Conservation (phyloP, 108 stramenopile genomes). For the Nitzschia sp. region DNA sequence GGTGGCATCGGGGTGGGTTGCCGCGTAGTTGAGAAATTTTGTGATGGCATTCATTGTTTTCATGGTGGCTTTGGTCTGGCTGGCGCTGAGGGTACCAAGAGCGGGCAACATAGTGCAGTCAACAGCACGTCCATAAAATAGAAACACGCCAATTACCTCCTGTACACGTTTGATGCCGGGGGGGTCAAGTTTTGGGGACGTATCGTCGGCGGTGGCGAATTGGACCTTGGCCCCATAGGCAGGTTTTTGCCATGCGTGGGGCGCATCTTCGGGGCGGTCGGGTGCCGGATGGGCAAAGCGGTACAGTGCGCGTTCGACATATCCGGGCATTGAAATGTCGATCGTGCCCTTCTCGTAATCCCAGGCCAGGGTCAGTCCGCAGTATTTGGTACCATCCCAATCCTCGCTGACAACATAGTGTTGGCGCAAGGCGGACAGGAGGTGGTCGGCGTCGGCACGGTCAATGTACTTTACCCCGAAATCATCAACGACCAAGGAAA, state of each 20-base stretch:
- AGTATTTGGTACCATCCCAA: too few species aligned
- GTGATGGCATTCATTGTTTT: constrained; percentile 15
- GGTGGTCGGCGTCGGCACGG: constrained; percentile 23
- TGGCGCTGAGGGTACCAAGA: constrained; percentile 28
- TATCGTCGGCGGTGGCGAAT: constrained; percentile 28
- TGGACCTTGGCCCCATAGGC: too few species aligned
- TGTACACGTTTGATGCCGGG: constrained; percentile 30
- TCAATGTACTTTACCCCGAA: constrained; percentile 38
- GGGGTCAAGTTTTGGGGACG: constrained; percentile 2
- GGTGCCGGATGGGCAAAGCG: constrained; percentile 40
- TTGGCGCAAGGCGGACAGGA: constrained; percentile 27
- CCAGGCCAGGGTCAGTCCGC: too few species aligned
- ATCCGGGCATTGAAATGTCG: too few species aligned
- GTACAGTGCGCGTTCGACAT: constrained; percentile 25
- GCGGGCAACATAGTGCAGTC: too few species aligned
- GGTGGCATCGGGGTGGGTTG: constrained; percentile 46
- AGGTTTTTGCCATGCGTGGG: constrained; percentile 29
- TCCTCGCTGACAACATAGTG: constrained; percentile 28
- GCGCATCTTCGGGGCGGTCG: constrained; percentile 29
- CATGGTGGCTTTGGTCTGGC: constrained; percentile 30
- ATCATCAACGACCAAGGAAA: too few species aligned
- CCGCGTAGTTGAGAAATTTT: constrained; percentile 50
- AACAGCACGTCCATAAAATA: constrained; percentile 45
- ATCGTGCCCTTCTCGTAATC: constrained; percentile 37
- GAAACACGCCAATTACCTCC: constrained; percentile 42